Conservation (phyloP, 306 rosid genomes). For the Castanopsis chinensis region DNA sequence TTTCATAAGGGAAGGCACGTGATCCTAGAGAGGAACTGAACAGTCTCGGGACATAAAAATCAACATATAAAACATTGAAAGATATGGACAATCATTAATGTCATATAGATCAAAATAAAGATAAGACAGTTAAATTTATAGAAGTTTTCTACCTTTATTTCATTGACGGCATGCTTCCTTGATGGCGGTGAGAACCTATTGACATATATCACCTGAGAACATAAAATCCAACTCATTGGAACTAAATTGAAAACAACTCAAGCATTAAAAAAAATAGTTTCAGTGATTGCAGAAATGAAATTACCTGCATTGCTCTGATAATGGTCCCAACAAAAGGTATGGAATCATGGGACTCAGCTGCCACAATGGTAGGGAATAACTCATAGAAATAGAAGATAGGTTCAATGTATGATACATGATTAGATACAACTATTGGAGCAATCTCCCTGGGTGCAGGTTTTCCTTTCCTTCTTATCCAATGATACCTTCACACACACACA, state of each 20-base stretch:
- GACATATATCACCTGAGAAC: conserved; percentile 83
- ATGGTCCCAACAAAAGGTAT: conserved; percentile 92
- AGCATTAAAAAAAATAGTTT: conserved; percentile 2
- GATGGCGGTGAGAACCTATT: conserved; percentile 77
- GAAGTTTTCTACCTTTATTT: conserved; percentile 93
- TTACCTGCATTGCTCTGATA: conserved; percentile 98
- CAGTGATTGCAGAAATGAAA: conserved; percentile 19
- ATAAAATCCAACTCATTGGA: conserved; percentile 10
- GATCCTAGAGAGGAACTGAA: background rate
- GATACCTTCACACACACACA: conserved; percentile 63
- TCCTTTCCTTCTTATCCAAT: conserved; percentile 93
- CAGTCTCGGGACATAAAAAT: background rate
- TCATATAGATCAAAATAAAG: conserved; percentile 15
- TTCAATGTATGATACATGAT: conserved; percentile 88
- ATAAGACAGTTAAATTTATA: conserved; percentile 15
- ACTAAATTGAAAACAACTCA: conserved; percentile 15
- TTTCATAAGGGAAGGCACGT: background rate
- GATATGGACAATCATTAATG: background rate
- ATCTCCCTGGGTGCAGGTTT: conserved; percentile 82
- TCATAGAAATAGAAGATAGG: conserved; percentile 97
- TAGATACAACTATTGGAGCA: conserved; percentile 92
- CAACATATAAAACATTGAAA: conserved; percentile 2
- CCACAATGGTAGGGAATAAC: conserved; percentile 87
- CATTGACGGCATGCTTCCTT: conserved; percentile 72
- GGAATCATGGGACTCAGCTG: conserved; percentile 94